phyloP scores from a whole-genome alignment of 2,329 filamentous ascomycete genomes.

The Dactylonectria macrodidyma region DNA sequence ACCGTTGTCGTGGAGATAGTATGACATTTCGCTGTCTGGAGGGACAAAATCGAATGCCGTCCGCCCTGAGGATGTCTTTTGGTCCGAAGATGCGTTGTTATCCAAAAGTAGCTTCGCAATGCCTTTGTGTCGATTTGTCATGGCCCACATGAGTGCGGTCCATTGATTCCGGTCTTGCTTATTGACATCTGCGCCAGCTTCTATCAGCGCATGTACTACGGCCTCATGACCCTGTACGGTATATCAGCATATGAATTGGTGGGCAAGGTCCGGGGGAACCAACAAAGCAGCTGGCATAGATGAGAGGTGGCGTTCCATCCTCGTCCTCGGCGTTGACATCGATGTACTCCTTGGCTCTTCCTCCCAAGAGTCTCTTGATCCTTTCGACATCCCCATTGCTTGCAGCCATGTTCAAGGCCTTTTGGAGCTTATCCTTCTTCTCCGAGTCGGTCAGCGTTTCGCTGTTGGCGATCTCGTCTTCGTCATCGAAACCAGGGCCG shows the following conservation, averaged over 20 bases:
- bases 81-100: slow-evolving; percentile 93
- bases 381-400: slow-evolving; percentile 94
- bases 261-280: slow-evolving; percentile 50
- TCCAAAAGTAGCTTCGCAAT: slow-evolving; percentile 95
- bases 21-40: slow-evolving; percentile 95
- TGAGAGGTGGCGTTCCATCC: slow-evolving; percentile 95
- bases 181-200: slow-evolving; percentile 90
- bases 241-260: slow-evolving; percentile 20
- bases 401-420: slow-evolving; percentile 92
- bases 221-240: slow-evolving; percentile 82
- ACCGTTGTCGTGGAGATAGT: slow-evolving; percentile 94
- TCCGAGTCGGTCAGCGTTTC: slow-evolving; percentile 81
- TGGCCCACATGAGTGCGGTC: slow-evolving; percentile 99
- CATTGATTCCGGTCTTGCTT: slow-evolving; percentile 96
- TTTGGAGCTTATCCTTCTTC: slow-evolving; percentile 87
- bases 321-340: slow-evolving; percentile 92
- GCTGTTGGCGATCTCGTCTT: slow-evolving; percentile 83
- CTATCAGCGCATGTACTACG: slow-evolving; percentile 86
- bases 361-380: slow-evolving; percentile 81
- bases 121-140: slow-evolving; percentile 97
- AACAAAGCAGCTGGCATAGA: slow-evolving; percentile 98
- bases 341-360: slow-evolving; percentile 81
- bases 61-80: slow-evolving; percentile 93
- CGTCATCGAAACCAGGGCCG: slow-evolving; percentile 80
- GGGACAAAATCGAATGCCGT: slow-evolving; percentile 97